A percentile compares a stretch with the other conserved stretches of the same genome.
These are phyloP conservation scores for Sporothrix luriei DNA, from an alignment of 2,329 filamentous ascomycete species.

Conservation along the genomic window DNA sequence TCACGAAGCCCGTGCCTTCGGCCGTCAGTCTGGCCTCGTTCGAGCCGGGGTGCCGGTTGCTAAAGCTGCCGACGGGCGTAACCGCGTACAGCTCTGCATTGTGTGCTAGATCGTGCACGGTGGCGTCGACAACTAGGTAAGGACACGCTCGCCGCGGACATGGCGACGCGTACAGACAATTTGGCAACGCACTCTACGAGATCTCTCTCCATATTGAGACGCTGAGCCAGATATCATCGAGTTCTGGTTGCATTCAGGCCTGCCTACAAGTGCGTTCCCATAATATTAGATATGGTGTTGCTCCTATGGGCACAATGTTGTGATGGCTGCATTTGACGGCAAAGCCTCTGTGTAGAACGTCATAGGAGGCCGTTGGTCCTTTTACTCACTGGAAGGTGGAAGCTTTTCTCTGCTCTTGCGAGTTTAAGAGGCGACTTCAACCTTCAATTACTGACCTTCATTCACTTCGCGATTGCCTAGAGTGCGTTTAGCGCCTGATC, in stretches of 20 bases:
- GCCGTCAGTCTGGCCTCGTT: conserved; percentile 20
- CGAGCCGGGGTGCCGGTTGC: background rate
- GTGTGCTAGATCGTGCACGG: too few species aligned
- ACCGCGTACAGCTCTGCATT: conserved; percentile 29
- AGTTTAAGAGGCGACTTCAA: too few species aligned
- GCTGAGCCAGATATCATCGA: background rate
- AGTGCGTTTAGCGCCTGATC: background rate
- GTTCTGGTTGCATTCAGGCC: too few species aligned
- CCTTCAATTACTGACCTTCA: too few species aligned
- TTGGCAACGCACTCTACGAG: background rate
- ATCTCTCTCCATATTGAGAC: background rate
- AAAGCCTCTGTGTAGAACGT: too few species aligned
- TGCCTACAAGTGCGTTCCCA: too few species aligned
- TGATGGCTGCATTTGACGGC: too few species aligned
- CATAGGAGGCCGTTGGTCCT: too few species aligned
- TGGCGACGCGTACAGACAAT: conserved; percentile 5
- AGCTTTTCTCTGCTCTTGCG: background rate
- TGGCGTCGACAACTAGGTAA: conserved; percentile 17
- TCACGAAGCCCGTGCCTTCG: conserved; percentile 2
- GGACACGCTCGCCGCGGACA: conserved; percentile 2
- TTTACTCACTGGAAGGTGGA: background rate
- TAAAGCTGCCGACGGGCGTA: background rate
- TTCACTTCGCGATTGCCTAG: too few species aligned
- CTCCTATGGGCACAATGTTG: too few species aligned
- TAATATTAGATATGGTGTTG: too few species aligned